Percentiles rank a stretch among this genome's conserved stretches.
These are phyloP conservation scores for Starmerella sp. DNA, from an alignment of 805 yeast genomes.

Conservation along the genomic window DNA sequence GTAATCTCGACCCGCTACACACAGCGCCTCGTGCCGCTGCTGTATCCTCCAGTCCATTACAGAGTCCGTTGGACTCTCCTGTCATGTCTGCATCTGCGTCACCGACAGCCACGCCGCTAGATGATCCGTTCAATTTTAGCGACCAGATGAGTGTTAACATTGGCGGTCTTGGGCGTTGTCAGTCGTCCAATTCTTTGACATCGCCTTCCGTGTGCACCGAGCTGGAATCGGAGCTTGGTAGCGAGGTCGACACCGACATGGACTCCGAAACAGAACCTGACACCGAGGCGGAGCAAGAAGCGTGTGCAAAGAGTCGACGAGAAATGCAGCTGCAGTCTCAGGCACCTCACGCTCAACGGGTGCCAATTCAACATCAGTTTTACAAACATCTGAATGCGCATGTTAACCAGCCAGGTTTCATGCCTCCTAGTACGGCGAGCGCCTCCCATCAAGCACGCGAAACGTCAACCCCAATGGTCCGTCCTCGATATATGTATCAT, in stretches of 20 bases:
- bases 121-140: not conserved
- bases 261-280: conserved; percentile 4
- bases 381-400: not conserved
- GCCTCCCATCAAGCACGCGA: not conserved
- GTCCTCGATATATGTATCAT: not conserved
- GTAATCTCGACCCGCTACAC: not conserved
- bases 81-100: not conserved
- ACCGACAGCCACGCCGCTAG: not conserved
- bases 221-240: conserved; percentile 11
- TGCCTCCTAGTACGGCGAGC: not conserved
- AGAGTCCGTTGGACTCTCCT: not conserved
- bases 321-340: not conserved
- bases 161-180: not conserved
- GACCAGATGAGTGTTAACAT: not conserved
- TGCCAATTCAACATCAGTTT: not conserved
- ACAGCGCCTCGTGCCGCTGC: not conserved
- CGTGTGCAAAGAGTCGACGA: not conserved
- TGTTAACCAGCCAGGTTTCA: not conserved
- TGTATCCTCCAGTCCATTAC: not conserved
- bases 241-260: conserved; percentile 9
- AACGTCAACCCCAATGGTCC: not conserved
- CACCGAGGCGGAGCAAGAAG: not conserved
- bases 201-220: conserved; percentile 6
- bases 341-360: not conserved
- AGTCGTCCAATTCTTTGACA: not conserved